phyloP scores from a whole-genome alignment of 345 rosid genomes.

The Tarenaya hassleriana region DNA sequence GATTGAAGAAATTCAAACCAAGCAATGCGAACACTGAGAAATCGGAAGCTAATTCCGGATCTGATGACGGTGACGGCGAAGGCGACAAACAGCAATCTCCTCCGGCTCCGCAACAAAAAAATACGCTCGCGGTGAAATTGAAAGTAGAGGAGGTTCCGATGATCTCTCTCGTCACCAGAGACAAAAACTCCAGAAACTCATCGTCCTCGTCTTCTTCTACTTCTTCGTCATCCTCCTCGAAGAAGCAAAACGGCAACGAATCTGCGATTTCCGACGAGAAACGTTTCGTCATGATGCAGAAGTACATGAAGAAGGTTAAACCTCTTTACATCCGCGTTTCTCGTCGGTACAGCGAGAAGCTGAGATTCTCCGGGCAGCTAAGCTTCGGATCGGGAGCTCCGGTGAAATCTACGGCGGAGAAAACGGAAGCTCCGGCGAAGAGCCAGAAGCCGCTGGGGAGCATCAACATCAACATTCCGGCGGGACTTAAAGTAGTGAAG shows the following conservation, averaged over 20 bases:
- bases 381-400: constrained; percentile 1
- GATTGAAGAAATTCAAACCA: constrained; percentile 45
- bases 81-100: neutral
- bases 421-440: constrained; percentile 23
- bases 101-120: too few species aligned
- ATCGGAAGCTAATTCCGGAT: neutral
- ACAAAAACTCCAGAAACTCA: constrained; percentile 34
- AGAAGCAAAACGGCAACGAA: constrained; percentile 26
- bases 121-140: constrained; percentile 44
- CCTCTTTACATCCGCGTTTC: constrained; percentile 71
- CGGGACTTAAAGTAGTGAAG: constrained; percentile 54
- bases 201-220: neutral
- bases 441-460: constrained; percentile 31
- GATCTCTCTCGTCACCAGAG: constrained; percentile 53
- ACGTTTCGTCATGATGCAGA: constrained; percentile 55
- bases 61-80: constrained; percentile 8
- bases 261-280: constrained; percentile 28
- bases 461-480: constrained; percentile 30
- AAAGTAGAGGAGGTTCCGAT: constrained; percentile 55
- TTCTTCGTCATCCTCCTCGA: neutral
- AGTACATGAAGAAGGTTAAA: constrained; percentile 66
- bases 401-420: constrained; percentile 11
- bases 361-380: constrained; percentile 45
- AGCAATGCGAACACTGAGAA: constrained; percentile 9
- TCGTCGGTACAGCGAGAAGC: constrained; percentile 43